Evolutionary conservation across 257 asterid genomes (phyloP), one percentile per base, ranked within the genome.

Genomic region (Solanum sejunctum): DNA sequence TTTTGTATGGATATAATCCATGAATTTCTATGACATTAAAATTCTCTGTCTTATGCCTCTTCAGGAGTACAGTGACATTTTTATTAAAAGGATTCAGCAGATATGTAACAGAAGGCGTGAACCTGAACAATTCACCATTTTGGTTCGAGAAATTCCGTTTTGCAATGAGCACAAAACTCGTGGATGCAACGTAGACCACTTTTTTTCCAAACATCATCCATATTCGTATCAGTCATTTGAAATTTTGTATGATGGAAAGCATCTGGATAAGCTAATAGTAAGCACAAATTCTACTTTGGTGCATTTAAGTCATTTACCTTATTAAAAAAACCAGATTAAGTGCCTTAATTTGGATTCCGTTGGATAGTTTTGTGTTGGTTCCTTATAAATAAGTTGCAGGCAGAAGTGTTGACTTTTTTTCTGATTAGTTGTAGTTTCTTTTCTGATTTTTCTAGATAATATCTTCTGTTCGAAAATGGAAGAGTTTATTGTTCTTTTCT

Each of bases 91-190:
- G 92, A 87, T 91, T 84, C 92, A 88, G 77, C 96, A 92, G 87
- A 89, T 96, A 26, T 91, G 90, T 85, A 84, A 26, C 36, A 5
- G 92, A 92, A 92, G 98, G 93, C 92, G 92, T 78, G 93, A 94
- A 85, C 98, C 99, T 6, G 92, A 93, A 85, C 98, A 96, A 87
- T 93, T 95, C 89, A 93, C 98, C 66, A 97, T 96, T 87, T 89
- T 96, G 85, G 98, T 96, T 85, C 96, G 99, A 89, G 97, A 93
- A 90, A 93, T 95, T 79, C 99, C 99, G 21, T 67, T 92, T 55
- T 96, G 99, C 87, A 85, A 87, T 60, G 98, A 93, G 84, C 99
- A 96, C 91, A 91, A 85, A 70, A 91, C 93, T 84, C 96, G 83
- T 52, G 98, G 94, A 75, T 96, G 99, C 90, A 88, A 92, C 52